Evolutionary conservation across 179 eudicot genomes (phyloP), one percentile per base, ranked within the genome.

Genomic region (Beta macrorhiza): DNA sequence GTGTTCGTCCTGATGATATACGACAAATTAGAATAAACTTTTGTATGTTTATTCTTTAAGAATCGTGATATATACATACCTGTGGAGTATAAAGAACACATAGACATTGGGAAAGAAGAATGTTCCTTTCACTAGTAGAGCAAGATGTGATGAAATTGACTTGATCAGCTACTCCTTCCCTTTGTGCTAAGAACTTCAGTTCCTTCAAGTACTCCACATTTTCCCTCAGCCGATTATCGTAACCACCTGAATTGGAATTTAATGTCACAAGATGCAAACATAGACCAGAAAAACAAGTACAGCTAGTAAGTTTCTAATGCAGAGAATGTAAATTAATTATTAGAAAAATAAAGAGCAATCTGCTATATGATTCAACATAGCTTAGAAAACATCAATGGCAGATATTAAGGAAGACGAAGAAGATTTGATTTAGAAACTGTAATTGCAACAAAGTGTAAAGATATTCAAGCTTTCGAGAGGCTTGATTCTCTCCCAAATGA

Each of bases 131-230:
- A 47, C 88, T 80, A 49, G 99, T 95, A 7, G 99, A 89, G 85
- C 99, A 96, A 37, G 97, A 96, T 69, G 97, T 92, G 63, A 91
- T 72, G 83, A 96, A 96, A 29, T 83, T 84, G 79, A 96, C 93
- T 71, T 76, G 85, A 58, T 89, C 75, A 70, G 90, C 85, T 56
- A 96, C 91, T 22, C 97, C 96, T 88, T 96, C 92, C 78, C 78
- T 87, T 79, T 91, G 88, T 44, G 97, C 96, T 83, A 93, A 84
- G 72, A 49, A 67, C 77, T 91, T 92, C 67, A 96, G 85, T 81
- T 94, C 97, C 79, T 92, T 93, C 83, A 96, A 83, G 84, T 96
- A 94, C 76, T 96, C 98, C 0, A 91, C 99, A 76, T 96, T 96
- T 88, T 94, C 98, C 82, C 91, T 89, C 52, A 96, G 79, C 59